A percentile compares a stretch with the other conserved stretches of the same genome.
phyloP scores from a whole-genome alignment of 2,329 filamentous ascomycete species.

The Microcyclospora tardicrescens region DNA sequence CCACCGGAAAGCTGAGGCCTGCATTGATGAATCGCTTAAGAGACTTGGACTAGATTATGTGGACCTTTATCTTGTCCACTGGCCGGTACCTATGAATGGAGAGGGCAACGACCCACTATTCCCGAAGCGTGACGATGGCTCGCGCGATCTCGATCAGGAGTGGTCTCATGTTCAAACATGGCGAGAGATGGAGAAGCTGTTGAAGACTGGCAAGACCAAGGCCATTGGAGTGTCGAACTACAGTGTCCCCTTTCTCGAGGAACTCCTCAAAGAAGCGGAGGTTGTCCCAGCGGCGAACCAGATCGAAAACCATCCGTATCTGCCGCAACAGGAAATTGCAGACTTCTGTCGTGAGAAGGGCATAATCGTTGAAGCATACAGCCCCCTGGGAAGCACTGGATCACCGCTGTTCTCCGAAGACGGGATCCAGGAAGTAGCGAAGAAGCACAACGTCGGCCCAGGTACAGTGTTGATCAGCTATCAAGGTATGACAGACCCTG shows the following conservation, averaged over 20 bases:
- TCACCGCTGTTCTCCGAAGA: slow-evolving; percentile 36
- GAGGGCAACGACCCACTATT: slow-evolving; percentile 59
- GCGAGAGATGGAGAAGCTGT: slow-evolving; percentile 59
- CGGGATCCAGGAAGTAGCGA: slow-evolving; percentile 33
- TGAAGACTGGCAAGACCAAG: slow-evolving; percentile 34
- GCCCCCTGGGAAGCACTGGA: slow-evolving; percentile 36
- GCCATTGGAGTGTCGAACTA: slow-evolving; percentile 40
- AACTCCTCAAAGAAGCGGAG: slow-evolving; percentile 29
- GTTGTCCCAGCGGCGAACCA: slow-evolving; percentile 18
- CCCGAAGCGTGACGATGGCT: slow-evolving; percentile 61
- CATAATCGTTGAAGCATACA: slow-evolving; percentile 61
- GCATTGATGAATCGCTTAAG: slow-evolving; percentile 59
- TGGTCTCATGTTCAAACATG: slow-evolving; percentile 66
- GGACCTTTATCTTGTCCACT: slow-evolving; percentile 73
- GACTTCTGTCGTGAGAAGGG: slow-evolving; percentile 54
- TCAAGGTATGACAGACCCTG: slow-evolving; percentile 42
- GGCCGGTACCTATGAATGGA: slow-evolving; percentile 60
- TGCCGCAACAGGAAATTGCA: slow-evolving; percentile 60
- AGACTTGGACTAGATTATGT: slow-evolving; percentile 66
- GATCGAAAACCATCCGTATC: slow-evolving; percentile 60
- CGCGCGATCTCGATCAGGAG: slow-evolving; percentile 55
- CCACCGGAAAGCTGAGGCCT: slow-evolving; percentile 55
- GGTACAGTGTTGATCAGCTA: slow-evolving; percentile 57
- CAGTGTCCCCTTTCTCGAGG: slow-evolving; percentile 34
- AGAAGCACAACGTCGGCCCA: slow-evolving; percentile 35